Base-by-base conservation (phyloP, 1,139 yeast species). In the Torulaspora globosa region DNA sequence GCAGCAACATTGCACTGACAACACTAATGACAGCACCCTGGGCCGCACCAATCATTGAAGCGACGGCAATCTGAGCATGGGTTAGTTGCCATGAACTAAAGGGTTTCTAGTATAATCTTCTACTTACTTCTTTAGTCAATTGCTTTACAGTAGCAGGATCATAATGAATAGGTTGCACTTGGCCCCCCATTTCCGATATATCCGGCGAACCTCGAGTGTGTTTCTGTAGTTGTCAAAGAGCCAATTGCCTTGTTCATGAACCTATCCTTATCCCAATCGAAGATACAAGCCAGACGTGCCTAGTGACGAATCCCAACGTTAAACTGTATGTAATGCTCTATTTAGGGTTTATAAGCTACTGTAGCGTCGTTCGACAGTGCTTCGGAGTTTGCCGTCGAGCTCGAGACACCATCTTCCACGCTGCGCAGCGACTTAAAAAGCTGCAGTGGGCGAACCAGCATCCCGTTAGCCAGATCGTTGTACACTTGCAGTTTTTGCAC, bases 401-500 rank as follows among this genome's bases (percentile, higher is more conserved):
- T 32, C 18, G 43, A 24, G 21, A 38, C 42, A 16, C 41, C 46
- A n/a, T 46, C 42, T 18, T 45, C 51, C 27, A 45, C 49, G 21
- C 44, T 37, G 39, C 39, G 39, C 24, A 43, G 41, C 14, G 58
- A 50, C 48, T 68, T 69, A 44, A 80, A 67, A 48, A 72, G 72
- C 18, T 76, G 78, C 41, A 74, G 63, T 16, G 81, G 78, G 24
- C 71, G 62, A 11, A 61, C 59, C 53, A 82, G 75, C 54, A 74
- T 72, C 24, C 76, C 81, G 35, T 70, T 68, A 3, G 89, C 75
- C 8, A 70, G 55, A 41, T 75, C 78, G 66, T 87, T 80, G 60
- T 86, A 86, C 43, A 70, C 69, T 39, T 71, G 71, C 48, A 90
- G 67, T 55, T 78, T 80, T 16, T 73, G 70, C 44, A 75, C 70